These are phyloP conservation scores for Cymbomonas tetramitiformis DNA, from an alignment of 139 green algal species.

Conservation along the genomic window DNA sequence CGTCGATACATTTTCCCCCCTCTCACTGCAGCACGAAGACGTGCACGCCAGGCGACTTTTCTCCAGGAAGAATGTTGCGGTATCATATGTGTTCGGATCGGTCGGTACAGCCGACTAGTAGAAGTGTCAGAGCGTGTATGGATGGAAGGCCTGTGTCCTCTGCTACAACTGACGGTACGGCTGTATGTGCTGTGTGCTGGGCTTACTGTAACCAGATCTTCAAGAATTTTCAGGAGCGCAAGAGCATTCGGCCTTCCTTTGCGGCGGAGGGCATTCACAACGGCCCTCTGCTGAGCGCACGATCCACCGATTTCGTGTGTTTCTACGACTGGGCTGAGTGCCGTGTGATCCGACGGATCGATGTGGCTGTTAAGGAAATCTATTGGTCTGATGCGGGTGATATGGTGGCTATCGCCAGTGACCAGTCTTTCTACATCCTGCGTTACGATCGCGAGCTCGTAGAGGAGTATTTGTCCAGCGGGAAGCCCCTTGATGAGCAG, in stretches of 20 bases:
- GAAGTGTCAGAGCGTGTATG: too few relatives aligned
- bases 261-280: conserved; percentile 71
- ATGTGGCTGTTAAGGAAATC: conserved; percentile 66
- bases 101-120: too few relatives aligned
- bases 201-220: too few relatives aligned
- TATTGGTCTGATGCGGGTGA: conserved; percentile 77
- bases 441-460: conserved; percentile 43
- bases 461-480: neutral
- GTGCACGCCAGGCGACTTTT: too few relatives aligned
- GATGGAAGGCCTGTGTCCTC: too few relatives aligned
- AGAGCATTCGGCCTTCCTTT: conserved; percentile 70
- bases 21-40: too few relatives aligned
- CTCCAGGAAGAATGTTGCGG: too few relatives aligned
- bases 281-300: conserved; percentile 64
- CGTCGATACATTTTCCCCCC: too few relatives aligned
- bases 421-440: conserved; percentile 75
- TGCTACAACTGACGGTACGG: too few relatives aligned
- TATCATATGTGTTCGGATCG: too few relatives aligned
- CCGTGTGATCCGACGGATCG: conserved; percentile 68
- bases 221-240: conserved; percentile 60
- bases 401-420: conserved; percentile 61
- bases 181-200: too few relatives aligned
- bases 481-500: conserved; percentile 2
- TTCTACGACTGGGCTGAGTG: conserved; percentile 88
- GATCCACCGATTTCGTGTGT: conserved; percentile 67